Evolutionary conservation across 805 yeast species (phyloP), one percentile per base, ranked within the genome.

Genomic region (Barnettozyma vustinii): DNA sequence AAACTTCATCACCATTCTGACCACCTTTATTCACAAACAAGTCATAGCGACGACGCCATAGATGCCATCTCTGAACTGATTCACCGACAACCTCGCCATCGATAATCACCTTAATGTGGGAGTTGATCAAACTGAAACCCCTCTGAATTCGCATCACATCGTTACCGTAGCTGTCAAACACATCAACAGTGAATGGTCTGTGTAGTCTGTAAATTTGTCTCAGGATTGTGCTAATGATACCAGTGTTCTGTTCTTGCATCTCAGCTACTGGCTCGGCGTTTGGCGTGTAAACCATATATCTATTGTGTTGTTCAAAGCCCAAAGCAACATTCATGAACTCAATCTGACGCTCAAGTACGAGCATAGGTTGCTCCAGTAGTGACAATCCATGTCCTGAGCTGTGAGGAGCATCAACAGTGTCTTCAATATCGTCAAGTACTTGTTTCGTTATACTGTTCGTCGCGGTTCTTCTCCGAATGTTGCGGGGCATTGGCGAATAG

Each of bases 271-370:
- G 81, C 46, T 79, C 73, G 1, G 98, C 98, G 53, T 71, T 56
- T 0, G 85, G 75, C 63, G 88, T 85, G 80, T 83, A 75, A 40
- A 94, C 76, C 12, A 73, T 75, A 62, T 92, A 92, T 54, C 75
- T 71, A 63, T 91, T 92, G 2, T 94, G 88, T 68, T 94, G 98
- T 64, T 92, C 98, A 58, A 87, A 88, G 1, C 97, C 97, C 12
- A 91, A 61, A 46, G 90, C 76, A 16, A 94, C 73, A 61, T 89
- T 91, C 89, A 89, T 83, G 71, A 84, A 76, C 68, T 94, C 98
- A 21, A 94, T 72, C 61, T 87, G 86, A 49, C 99, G 75, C 61
- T 92, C 97, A 42, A 94, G 80, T 1, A 92, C 89, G 19, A 92
- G 65, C 5, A 92, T 85, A 1, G 97, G 97, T 57, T 88, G 88